phyloP scores from a whole-genome alignment of 1,139 yeast genomes.

The Pichia inconspicua region DNA sequence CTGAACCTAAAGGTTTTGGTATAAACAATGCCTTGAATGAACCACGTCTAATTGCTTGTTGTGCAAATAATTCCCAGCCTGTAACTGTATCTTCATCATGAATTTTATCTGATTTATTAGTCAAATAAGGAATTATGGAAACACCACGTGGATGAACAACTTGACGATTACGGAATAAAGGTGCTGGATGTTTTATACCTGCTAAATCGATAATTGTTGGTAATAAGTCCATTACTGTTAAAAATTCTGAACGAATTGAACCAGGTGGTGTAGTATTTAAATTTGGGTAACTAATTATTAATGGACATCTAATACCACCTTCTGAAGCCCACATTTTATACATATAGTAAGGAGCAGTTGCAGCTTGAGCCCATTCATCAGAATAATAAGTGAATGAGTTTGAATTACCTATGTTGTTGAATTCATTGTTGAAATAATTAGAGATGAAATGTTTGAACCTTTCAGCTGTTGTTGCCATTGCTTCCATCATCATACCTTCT shows the following conservation, averaged over 20 bases:
- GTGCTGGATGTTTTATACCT: constrained; percentile 36
- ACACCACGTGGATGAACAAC: constrained; percentile 37
- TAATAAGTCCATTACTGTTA: constrained; percentile 50
- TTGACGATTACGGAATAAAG: constrained; percentile 33
- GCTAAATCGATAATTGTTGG: constrained; percentile 49
- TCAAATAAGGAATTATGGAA: constrained; percentile 34
- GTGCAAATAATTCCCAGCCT: constrained; percentile 55
- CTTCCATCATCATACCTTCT: constrained; percentile 51
- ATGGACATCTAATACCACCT: constrained; percentile 51
- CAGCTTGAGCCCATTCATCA: constrained; percentile 61
- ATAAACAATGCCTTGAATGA: constrained; percentile 40
- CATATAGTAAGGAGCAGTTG: constrained; percentile 48
- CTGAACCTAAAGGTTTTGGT: constrained; percentile 44
- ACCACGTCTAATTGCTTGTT: constrained; percentile 49
- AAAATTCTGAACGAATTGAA: constrained; percentile 32
- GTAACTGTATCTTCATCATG: constrained; percentile 41
- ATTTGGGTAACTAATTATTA: constrained; percentile 38
- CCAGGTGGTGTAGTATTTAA: constrained; percentile 19
- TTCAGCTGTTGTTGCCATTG: constrained; percentile 36
- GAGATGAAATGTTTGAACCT: constrained; percentile 27
- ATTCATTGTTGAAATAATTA: constrained; percentile 35
- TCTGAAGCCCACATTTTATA: constrained; percentile 46
- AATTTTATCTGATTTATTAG: constrained; percentile 26
- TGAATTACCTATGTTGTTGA: constrained; percentile 41
- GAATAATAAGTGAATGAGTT: constrained; percentile 47